Evolutionary conservation across 73 alveolate genomes (phyloP).

Genomic region (Paramecium caudatum): DNA sequence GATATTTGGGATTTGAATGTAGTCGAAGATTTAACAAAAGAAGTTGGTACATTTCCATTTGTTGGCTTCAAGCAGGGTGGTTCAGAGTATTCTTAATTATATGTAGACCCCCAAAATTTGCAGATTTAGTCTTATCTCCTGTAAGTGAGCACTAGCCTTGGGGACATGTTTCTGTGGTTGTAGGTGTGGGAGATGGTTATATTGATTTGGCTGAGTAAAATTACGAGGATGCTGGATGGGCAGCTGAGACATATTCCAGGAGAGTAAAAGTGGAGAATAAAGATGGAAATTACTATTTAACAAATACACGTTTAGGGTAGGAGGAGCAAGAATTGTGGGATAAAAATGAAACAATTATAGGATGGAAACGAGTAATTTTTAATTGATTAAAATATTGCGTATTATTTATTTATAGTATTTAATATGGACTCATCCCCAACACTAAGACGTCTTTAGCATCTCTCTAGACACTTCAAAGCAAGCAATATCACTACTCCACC

Average conservation of each 20-base stretch:
- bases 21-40: conserved; percentile 23
- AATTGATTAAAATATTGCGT: background rate
- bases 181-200: background rate
- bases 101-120: conserved; percentile 14
- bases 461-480: conserved; percentile 63
- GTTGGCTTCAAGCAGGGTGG: conserved; percentile 40
- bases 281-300: conserved; percentile 32
- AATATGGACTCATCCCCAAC: conserved; percentile 57
- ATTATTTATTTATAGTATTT: conserved; percentile 19
- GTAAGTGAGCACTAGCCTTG: conserved; percentile 29
- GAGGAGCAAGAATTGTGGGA: background rate
- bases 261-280: background rate
- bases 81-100: background rate
- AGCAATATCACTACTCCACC: conserved; percentile 45
- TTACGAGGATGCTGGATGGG: conserved; percentile 57
- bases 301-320: background rate
- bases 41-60: conserved; percentile 5
- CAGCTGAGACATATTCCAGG: background rate
- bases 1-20: conserved; percentile 2
- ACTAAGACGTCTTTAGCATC: conserved; percentile 54
- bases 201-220: conserved; percentile 47
- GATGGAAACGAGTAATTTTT: conserved; percentile 48
- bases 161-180: conserved; percentile 58
- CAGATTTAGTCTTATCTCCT: conserved; percentile 10
- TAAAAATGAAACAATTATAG: conserved; percentile 7